A percentile compares a stretch with the other conserved stretches of the same genome.
These are phyloP conservation scores for Penicillium longicatenatum DNA, from an alignment of 495 filamentous ascomycete species.

Conservation along the genomic window DNA sequence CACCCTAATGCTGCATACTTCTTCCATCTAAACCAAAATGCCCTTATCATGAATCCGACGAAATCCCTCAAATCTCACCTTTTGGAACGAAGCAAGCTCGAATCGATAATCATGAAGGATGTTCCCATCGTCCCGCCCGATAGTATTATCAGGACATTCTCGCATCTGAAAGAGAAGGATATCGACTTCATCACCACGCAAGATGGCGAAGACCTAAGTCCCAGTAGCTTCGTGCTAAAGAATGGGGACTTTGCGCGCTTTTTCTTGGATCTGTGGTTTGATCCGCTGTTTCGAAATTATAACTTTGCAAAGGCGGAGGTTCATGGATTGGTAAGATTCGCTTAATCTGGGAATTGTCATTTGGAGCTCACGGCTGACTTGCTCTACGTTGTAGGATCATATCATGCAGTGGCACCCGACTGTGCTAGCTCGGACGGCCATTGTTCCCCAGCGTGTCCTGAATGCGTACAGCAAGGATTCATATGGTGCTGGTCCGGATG, in stretches of 20 bases:
- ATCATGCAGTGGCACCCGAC: constrained; percentile 99
- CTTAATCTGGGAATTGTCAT: background rate
- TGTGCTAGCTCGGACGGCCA: constrained; percentile 80
- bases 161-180: constrained; percentile 71
- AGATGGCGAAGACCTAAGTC: constrained; percentile 77
- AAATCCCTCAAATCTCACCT: constrained; percentile 70
- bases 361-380: background rate
- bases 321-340: constrained; percentile 77
- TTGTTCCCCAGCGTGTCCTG: constrained; percentile 79
- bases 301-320: constrained; percentile 94
- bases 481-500: constrained; percentile 44
- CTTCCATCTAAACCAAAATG: constrained; percentile 81
- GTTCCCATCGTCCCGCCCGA: constrained; percentile 88
- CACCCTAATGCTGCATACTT: constrained; percentile 74
- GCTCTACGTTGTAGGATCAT: constrained; percentile 62
- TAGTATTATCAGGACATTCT: constrained; percentile 94
- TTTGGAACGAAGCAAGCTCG: constrained; percentile 64
- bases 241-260: constrained; percentile 89
- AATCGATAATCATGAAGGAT: constrained; percentile 81
- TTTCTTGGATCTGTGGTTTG: constrained; percentile 95
- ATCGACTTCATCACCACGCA: constrained; percentile 85
- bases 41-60: constrained; percentile 87
- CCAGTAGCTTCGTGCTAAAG: constrained; percentile 75
- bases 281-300: constrained; percentile 88
- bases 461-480: constrained; percentile 71